phyloP scores from a whole-genome alignment of 2,329 filamentous ascomycete species.

The Beauveria australis region DNA sequence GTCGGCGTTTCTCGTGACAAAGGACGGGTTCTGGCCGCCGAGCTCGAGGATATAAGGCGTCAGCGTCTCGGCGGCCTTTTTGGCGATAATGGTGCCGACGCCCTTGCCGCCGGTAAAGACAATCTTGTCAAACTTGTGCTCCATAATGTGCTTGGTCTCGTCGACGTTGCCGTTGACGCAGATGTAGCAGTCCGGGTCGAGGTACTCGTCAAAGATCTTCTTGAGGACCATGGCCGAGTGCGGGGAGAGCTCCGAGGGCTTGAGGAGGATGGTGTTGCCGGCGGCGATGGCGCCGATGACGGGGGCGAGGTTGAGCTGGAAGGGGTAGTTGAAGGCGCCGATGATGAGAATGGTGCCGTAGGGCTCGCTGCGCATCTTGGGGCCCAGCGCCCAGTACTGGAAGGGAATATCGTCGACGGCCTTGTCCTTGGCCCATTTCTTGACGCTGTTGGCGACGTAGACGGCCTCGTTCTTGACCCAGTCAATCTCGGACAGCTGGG shows the following conservation, averaged over 20 bases:
- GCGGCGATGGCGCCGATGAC: constrained; percentile 85
- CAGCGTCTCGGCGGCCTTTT: constrained; percentile 81
- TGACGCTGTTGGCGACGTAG: constrained; percentile 67
- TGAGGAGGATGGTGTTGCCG: constrained; percentile 82
- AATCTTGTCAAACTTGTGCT: constrained; percentile 95
- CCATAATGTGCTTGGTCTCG: constrained; percentile 73
- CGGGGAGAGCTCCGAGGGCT: constrained; percentile 80
- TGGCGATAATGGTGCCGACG: constrained; percentile 79
- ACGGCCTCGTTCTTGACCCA: constrained; percentile 78
- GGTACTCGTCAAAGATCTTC: constrained; percentile 64
- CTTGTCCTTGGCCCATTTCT: constrained; percentile 79
- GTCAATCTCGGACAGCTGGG: constrained; percentile 63
- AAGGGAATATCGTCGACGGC: constrained; percentile 60
- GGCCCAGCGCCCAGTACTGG: constrained; percentile 59
- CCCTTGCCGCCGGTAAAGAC: constrained; percentile 80
- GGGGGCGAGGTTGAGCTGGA: constrained; percentile 71
- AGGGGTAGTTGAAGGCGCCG: constrained; percentile 88
- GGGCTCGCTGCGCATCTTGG: constrained; percentile 79
- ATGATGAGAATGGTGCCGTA: constrained; percentile 78
- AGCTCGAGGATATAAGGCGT: constrained; percentile 87
- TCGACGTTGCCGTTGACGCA: constrained; percentile 74
- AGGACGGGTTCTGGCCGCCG: constrained; percentile 85
- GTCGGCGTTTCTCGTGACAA: constrained; percentile 78
- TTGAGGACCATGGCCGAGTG: constrained; percentile 69
- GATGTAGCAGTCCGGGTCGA: constrained; percentile 70